Evolutionary conservation across 257 asterid genomes (phyloP), one percentile per base, ranked within the genome.

Genomic region (Solanum appendiculatum): DNA sequence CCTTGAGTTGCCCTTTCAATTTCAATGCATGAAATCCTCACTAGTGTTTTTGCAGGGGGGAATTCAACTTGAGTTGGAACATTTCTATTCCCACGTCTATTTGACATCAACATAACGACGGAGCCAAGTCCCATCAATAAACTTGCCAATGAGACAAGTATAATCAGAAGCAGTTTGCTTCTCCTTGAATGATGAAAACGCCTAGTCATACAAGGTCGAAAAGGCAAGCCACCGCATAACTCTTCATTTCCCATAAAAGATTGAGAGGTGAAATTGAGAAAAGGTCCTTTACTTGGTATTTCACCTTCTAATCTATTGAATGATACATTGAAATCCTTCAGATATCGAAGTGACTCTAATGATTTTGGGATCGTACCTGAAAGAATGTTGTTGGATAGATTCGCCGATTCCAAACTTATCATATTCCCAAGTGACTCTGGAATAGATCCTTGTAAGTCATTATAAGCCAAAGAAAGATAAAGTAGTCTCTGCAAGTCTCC

Each of bases 381-480:
- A 58, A 91, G 89, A 36, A 69, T 60, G 66, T 91, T 90, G 3
- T 60, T 48, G 0, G 91, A 88, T 84, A 91, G 72, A 82, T 90
- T 88, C 82, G 29, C 36, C 5, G 33, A 23, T 87, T 82, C 91
- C 88, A 91, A 86, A 90, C 90, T 85, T 73, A 87, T 80, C 88
- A 90, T 85, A 15, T 86, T 66, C 5, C 92, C 93, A 5, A 90
- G 64, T 25, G 94, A 80, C 27, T 84, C 16, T 3, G 94, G 93
- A 88, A 92, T 92, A 15, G 88, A 82, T 44, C 94, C 94, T 37
- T 86, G 82, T 1, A 92, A 88, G 16, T 85, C 82, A 82, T 91
- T 89, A 20, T 87, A 58, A 40, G 92, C 90, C 63, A 92, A 88
- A 31, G 81, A 87, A 34, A 92, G 90, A 81, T 86, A 58, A 64